Evolutionary conservation across 2,329 filamentous ascomycete species (phyloP).

Genomic region (Neofusicoccum ribis): DNA sequence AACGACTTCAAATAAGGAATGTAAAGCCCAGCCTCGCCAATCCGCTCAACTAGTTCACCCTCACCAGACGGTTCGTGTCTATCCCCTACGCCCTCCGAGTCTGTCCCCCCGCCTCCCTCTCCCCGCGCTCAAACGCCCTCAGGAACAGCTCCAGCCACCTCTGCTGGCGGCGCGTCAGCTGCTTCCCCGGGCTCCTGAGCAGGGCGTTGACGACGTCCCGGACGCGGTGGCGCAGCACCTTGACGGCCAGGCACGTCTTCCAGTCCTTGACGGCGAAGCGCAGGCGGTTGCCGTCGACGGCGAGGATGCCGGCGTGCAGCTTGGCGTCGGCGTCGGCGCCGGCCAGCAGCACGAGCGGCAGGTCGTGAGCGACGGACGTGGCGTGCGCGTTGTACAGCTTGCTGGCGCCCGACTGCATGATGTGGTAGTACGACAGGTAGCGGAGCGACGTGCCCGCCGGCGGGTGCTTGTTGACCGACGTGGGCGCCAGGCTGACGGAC

Average conservation of each 20-base stretch:
- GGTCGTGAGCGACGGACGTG: conserved; percentile 70
- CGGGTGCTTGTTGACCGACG: conserved; percentile 76
- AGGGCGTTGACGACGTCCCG: conserved; percentile 72
- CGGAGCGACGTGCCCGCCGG: conserved; percentile 54
- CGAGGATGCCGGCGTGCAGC: conserved; percentile 83
- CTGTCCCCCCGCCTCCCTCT: conserved; percentile 1
- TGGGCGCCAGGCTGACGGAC: conserved; percentile 80
- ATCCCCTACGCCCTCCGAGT: neutral
- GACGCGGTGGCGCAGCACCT: conserved; percentile 71
- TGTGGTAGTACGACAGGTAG: conserved; percentile 94
- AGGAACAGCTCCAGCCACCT: conserved; percentile 42
- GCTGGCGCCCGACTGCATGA: conserved; percentile 71
- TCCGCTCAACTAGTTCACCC: too few relatives aligned
- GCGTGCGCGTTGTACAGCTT: conserved; percentile 80
- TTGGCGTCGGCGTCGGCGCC: conserved; percentile 78
- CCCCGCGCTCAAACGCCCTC: conserved; percentile 15
- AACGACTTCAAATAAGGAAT: too few relatives aligned
- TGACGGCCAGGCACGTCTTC: conserved; percentile 89
- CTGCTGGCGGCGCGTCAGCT: conserved; percentile 40
- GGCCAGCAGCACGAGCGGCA: conserved; percentile 71
- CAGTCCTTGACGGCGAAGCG: conserved; percentile 83
- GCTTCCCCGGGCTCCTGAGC: conserved; percentile 58
- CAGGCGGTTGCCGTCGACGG: conserved; percentile 83
- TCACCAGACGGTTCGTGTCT: neutral
- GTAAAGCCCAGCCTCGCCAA: too few relatives aligned